These are phyloP conservation scores for Abortiporus biennis DNA, from an alignment of 1,284 basidiomycete genomes.

Conservation along the genomic window DNA sequence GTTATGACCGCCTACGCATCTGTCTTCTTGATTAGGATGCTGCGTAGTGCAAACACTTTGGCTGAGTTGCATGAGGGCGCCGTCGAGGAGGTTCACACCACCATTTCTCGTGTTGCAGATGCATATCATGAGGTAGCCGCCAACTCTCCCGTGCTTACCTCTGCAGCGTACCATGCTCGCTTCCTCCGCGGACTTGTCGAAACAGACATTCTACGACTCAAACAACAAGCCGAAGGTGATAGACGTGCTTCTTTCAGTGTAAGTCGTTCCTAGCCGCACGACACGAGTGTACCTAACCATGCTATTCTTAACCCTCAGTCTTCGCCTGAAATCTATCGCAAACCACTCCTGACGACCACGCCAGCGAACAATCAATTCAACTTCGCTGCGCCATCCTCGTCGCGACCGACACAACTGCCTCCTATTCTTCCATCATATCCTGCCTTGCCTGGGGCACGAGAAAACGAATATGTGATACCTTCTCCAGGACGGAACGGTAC, in stretches of 20 bases:
- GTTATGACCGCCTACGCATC: slow-evolving; percentile 82
- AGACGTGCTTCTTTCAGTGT: not conserved
- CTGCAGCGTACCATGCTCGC: slow-evolving; percentile 63
- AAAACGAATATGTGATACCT: too few species aligned
- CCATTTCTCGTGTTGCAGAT: slow-evolving; percentile 64
- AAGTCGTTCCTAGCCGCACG: not conserved
- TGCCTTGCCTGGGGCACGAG: too few species aligned
- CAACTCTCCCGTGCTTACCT: slow-evolving; percentile 48
- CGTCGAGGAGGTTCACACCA: slow-evolving; percentile 52
- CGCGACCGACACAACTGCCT: too few species aligned
- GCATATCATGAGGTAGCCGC: slow-evolving; percentile 67
- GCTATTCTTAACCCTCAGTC: not conserved
- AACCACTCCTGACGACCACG: too few species aligned
- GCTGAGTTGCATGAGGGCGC: slow-evolving; percentile 52
- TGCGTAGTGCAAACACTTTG: slow-evolving; percentile 52
- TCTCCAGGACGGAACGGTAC: not conserved
- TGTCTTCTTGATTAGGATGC: slow-evolving; percentile 69
- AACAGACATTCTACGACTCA: slow-evolving; percentile 51
- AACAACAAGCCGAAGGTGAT: slow-evolving; percentile 25
- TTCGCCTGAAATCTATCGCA: not conserved
- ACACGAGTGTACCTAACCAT: not conserved
- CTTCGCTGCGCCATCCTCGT: too few species aligned
- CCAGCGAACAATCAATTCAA: not conserved
- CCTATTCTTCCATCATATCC: too few species aligned
- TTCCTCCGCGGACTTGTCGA: slow-evolving; percentile 66